A percentile compares a stretch with the other conserved stretches of the same genome.
Conservation (phyloP, 2,329 filamentous ascomycete genomes). For the Lizonia empirigonia region DNA sequence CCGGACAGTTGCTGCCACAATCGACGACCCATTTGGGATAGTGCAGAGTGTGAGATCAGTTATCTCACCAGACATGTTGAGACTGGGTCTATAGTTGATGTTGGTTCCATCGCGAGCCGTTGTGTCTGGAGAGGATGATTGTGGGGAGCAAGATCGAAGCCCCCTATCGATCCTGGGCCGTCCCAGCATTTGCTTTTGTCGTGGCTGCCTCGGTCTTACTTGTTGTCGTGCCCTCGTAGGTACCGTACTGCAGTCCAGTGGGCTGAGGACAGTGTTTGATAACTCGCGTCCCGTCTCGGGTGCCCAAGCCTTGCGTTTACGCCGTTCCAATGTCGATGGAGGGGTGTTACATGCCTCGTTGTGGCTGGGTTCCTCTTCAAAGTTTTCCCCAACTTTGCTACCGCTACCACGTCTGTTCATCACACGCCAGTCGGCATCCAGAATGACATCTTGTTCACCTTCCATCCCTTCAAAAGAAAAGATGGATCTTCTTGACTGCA, state of each 20-base stretch:
- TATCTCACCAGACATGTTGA: constrained; percentile 9
- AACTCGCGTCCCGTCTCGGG: neutral
- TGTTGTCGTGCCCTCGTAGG: constrained; percentile 4
- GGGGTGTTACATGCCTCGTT: neutral
- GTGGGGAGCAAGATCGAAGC: constrained; percentile 10
- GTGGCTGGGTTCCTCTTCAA: constrained; percentile 1
- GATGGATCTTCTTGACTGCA: constrained; percentile 11
- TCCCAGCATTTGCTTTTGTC: neutral
- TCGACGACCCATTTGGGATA: constrained; percentile 13
- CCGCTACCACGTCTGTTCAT: neutral
- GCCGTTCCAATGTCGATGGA: constrained; percentile 1
- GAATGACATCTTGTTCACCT: neutral
- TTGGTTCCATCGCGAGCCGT: constrained; percentile 4
- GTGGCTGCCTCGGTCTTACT: constrained; percentile 2
- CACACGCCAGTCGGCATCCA: neutral
- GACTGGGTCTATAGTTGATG: constrained; percentile 3
- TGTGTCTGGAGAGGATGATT: constrained; percentile 7
- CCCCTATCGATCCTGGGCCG: neutral
- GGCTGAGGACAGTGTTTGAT: constrained; percentile 10
- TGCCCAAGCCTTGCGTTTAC: neutral
- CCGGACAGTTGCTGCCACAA: constrained; percentile 18
- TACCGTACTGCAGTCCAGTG: constrained; percentile 1
- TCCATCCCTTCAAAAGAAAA: constrained; percentile 8
- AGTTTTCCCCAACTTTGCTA: constrained; percentile 2
- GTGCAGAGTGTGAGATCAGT: constrained; percentile 13